These are phyloP conservation scores for Fusarium nisikadoi DNA, from an alignment of 2,329 filamentous ascomycete species.

Conservation along the genomic window DNA sequence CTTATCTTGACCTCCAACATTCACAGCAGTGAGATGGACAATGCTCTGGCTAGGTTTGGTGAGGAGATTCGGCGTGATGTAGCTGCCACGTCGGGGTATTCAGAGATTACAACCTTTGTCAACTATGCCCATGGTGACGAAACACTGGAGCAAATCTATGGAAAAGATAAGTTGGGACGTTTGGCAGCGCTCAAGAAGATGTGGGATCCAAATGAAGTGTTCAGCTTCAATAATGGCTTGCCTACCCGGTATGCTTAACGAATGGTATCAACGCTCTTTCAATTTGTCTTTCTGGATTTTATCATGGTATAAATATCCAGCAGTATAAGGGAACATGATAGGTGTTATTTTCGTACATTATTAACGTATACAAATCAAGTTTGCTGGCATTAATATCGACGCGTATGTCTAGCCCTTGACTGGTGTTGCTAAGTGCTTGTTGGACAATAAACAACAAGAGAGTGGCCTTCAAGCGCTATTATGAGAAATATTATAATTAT, in stretches of 20 bases:
- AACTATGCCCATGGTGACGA: not conserved
- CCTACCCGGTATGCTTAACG: not conserved
- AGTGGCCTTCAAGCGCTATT: too few relatives aligned
- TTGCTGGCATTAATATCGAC: not conserved
- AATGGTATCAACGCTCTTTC: accelerated
- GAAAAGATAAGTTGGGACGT: accelerated
- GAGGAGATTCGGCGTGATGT: not conserved
- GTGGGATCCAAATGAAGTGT: not conserved
- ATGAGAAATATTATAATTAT: too few relatives aligned
- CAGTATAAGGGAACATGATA: accelerated
- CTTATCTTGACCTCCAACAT: not conserved
- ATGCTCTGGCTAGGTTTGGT: not conserved
- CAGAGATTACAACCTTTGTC: not conserved
- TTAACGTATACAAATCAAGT: not conserved
- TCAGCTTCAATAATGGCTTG: not conserved
- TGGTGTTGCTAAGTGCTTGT: not conserved
- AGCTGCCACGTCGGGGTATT: not conserved
- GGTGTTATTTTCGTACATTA: accelerated
- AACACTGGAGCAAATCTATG: not conserved
- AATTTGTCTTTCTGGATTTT: accelerated
- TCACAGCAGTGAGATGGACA: not conserved
- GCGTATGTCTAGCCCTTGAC: not conserved
- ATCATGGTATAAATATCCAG: accelerated
- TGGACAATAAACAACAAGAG: too few relatives aligned
- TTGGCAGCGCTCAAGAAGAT: not conserved